These are phyloP conservation scores for Saxophila tyrrhenica DNA, from an alignment of 495 filamentous ascomycete genomes.

Conservation along the genomic window DNA sequence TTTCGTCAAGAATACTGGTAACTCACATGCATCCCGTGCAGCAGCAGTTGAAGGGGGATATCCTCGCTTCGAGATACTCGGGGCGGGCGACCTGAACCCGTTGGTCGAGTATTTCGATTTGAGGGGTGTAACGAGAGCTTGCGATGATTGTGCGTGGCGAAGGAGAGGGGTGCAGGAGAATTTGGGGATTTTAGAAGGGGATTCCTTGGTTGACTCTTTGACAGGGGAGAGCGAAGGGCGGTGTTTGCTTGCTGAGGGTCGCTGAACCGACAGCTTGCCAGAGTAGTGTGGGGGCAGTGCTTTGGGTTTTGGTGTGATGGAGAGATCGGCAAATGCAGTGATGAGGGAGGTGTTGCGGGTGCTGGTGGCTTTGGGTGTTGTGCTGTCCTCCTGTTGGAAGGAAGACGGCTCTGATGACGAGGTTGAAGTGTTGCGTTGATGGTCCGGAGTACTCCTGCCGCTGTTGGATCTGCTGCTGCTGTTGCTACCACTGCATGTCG, in stretches of 20 bases:
- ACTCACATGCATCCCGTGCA: not conserved
- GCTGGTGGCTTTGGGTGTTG: not conserved
- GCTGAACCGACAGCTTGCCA: conserved; percentile 10
- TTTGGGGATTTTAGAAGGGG: conserved; percentile 22
- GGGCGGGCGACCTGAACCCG: conserved; percentile 20
- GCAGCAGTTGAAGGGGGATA: not conserved
- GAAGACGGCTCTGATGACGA: not conserved
- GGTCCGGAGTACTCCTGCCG: not conserved
- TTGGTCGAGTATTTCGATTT: conserved; percentile 27
- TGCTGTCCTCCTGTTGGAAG: not conserved
- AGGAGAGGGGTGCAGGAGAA: conserved; percentile 17
- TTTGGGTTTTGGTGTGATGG: conserved; percentile 21
- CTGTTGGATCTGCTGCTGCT: not conserved
- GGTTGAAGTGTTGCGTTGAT: conserved; percentile 5
- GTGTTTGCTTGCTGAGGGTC: conserved; percentile 6
- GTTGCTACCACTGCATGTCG: conserved; percentile 1
- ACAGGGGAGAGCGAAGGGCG: conserved; percentile 15
- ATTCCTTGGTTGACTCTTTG: conserved; percentile 11
- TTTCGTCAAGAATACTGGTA: conserved; percentile 55
- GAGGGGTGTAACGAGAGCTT: conserved; percentile 13
- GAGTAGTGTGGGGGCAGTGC: conserved; percentile 11
- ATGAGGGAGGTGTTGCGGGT: conserved; percentile 14
- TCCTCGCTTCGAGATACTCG: conserved; percentile 22
- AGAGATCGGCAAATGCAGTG: conserved; percentile 27
- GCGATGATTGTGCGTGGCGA: conserved; percentile 15